phyloP scores from a whole-genome alignment of 2,329 filamentous ascomycete genomes.

The Tolypocladium amazonense region DNA sequence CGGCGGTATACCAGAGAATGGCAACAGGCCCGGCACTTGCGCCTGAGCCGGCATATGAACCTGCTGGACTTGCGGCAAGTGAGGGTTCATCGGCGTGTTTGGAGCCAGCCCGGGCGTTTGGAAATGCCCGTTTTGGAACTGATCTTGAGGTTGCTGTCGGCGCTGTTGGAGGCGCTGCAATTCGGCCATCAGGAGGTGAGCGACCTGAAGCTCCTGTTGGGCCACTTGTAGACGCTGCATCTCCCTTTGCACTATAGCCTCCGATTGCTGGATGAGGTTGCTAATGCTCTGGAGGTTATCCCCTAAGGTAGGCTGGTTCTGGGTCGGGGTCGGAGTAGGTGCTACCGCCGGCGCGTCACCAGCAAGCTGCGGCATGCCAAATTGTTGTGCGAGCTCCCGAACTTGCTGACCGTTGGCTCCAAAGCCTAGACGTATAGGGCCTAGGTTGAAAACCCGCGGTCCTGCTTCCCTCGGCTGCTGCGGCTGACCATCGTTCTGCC shows the following conservation, averaged over 20 bases:
- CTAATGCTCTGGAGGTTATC: conserved; percentile 37
- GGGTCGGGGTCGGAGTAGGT: conserved; percentile 9
- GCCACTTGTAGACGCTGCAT: conserved; percentile 50
- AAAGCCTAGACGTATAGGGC: conserved; percentile 65
- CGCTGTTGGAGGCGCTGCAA: conserved; percentile 51
- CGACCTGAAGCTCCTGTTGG: conserved; percentile 56
- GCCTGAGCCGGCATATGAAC: conserved; percentile 9
- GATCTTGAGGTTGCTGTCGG: conserved; percentile 27
- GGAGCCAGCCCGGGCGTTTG: conserved; percentile 2
- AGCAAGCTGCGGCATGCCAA: conserved; percentile 33
- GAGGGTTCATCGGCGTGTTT: conserved; percentile 3
- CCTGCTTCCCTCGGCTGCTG: conserved; percentile 20
- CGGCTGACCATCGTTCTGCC: conserved; percentile 7
- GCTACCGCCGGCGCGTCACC: conserved; percentile 12
- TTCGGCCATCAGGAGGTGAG: conserved; percentile 59
- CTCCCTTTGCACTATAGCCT: conserved; percentile 59
- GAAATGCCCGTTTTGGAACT: conserved; percentile 10
- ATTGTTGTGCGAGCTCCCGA: conserved; percentile 54
- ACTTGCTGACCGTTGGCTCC: conserved; percentile 60
- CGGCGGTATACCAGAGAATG: conserved; percentile 16
- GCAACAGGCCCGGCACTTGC: conserved; percentile 9
- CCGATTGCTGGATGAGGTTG: conserved; percentile 52
- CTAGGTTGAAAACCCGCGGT: conserved; percentile 59
- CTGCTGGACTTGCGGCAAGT: conserved; percentile 7
- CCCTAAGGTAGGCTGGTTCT: conserved; percentile 8